Evolutionary conservation across 768 basidiomycete genomes (phyloP).

Genomic region (Gloeostereum incarnatum): DNA sequence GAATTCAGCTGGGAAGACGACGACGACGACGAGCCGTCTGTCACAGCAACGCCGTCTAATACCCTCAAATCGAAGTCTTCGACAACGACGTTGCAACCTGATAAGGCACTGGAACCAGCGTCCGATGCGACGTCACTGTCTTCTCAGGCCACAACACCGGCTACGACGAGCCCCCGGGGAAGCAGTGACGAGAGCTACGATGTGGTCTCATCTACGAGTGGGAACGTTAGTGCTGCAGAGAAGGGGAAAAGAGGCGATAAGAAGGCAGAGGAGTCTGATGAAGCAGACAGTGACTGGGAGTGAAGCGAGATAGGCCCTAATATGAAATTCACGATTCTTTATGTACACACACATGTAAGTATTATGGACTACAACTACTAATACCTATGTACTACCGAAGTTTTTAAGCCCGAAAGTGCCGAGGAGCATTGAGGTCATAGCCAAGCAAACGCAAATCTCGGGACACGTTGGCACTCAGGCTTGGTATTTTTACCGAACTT

Average conservation of each 20-base stretch:
- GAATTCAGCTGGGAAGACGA: slow-evolving; percentile 43
- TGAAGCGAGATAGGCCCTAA: no score
- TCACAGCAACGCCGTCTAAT: background rate
- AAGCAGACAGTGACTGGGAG: slow-evolving; percentile 61
- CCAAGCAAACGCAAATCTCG: no score
- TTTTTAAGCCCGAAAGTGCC: no score
- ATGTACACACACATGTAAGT: no score
- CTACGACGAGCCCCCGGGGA: slow-evolving; percentile 35
- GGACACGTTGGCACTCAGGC: no score
- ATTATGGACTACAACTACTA: no score
- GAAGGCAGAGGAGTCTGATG: slow-evolving; percentile 27
- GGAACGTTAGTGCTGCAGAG: slow-evolving; percentile 35
- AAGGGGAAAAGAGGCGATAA: slow-evolving; percentile 18
- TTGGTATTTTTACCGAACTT: no score
- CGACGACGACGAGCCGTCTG: slow-evolving; percentile 1
- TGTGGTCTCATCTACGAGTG: slow-evolving; percentile 44
- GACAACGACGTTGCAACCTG: background rate
- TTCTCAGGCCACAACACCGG: slow-evolving; percentile 23
- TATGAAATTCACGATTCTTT: no score
- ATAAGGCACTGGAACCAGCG: background rate
- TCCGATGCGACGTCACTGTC: slow-evolving; percentile 26
- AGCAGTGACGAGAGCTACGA: slow-evolving; percentile 65
- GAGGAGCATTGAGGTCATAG: no score
- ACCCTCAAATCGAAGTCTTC: background rate
- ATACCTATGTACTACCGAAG: no score